phyloP scores from a whole-genome alignment of 306 rosid species.

The Luffa aegyptiaca region DNA sequence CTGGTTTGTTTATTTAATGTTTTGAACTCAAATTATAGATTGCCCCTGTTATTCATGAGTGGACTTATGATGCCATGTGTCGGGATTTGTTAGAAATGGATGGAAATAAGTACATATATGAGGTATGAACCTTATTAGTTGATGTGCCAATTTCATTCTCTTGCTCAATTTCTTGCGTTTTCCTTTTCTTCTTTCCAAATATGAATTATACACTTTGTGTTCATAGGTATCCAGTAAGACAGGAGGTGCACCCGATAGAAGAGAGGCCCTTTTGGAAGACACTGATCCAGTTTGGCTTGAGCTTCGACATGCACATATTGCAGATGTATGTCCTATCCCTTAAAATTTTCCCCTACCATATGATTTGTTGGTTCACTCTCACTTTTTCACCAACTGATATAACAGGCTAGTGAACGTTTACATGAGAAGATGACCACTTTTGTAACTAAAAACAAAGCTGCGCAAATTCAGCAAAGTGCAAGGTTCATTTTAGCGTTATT shows the following conservation, averaged over 20 bases:
- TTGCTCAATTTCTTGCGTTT: constrained; percentile 5
- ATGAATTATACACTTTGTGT: constrained; percentile 10
- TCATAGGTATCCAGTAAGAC: constrained; percentile 72
- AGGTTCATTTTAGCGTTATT: constrained; percentile 38
- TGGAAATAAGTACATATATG: constrained; percentile 68
- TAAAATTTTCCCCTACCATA: constrained; percentile 1
- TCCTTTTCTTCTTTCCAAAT: background rate
- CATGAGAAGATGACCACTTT: constrained; percentile 72
- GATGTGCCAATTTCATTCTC: constrained; percentile 1
- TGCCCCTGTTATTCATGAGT: constrained; percentile 95
- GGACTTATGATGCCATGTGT: constrained; percentile 98
- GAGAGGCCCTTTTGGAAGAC: constrained; percentile 72
- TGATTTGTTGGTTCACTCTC: constrained; percentile 8
- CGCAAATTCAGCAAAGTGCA: constrained; percentile 75
- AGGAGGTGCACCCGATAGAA: constrained; percentile 60
- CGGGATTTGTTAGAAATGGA: constrained; percentile 77
- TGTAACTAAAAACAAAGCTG: constrained; percentile 79
- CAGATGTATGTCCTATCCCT: constrained; percentile 53
- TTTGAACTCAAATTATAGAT: constrained; percentile 36
- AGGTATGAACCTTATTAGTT: constrained; percentile 31
- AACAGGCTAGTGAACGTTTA: constrained; percentile 88
- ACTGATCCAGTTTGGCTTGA: constrained; percentile 83
- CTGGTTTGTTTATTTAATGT: constrained; percentile 14
- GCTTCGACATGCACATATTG: constrained; percentile 89
- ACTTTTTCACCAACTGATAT: constrained; percentile 20